Evolutionary conservation across 768 basidiomycete species (phyloP), one percentile per base, ranked within the genome.

Genomic region (Lactarius vividus): DNA sequence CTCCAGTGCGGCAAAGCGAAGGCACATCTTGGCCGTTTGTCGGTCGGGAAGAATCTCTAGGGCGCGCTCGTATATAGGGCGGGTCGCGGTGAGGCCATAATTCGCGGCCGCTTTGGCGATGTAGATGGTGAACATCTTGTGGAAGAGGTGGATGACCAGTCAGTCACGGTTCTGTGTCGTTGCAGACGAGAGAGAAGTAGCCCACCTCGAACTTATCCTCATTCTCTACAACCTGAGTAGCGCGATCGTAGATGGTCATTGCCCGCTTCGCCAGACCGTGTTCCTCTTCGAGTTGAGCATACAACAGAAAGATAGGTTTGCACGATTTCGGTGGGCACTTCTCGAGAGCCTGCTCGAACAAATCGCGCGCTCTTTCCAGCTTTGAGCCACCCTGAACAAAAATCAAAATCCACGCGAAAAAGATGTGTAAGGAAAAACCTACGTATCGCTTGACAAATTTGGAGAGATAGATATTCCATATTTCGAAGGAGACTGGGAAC

Each of bases 401-500:
- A 56, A 31, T 31, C 18, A 68, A 44, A 46, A 53, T 65, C 26
- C 54, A 54, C 28, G 39, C 10, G 18, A 11, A 10, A 26, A n/a
- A 10, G 6, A 5, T 60, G 31, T 13, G 63, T 40, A 29, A 62
- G 23, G 65, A 57, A 37, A 0, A 7, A 83, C 91, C 74, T 71
- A 96, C 94, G 77, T 96, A 98, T 78, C 97, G 91, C 77, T 94
- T 95, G 65, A 96, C 85, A 75, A 99, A 99, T 77, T 98, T 98
- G 53, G 93, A 89, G 23, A 99, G 79, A 76, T 98, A 99, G 61
- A 97, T 97, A 75, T 99, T 98, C 96, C 97, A 98, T 69, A 99
- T 88, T 77, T 99, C 97, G 76, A 98, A 98, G 4, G 94, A 96
- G 67, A 98, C 88, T 0, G 97, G 97, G 82, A 93, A 98, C 10